Evolutionary conservation across 306 rosid genomes (phyloP).

Genomic region (Crataegus laevigata): DNA sequence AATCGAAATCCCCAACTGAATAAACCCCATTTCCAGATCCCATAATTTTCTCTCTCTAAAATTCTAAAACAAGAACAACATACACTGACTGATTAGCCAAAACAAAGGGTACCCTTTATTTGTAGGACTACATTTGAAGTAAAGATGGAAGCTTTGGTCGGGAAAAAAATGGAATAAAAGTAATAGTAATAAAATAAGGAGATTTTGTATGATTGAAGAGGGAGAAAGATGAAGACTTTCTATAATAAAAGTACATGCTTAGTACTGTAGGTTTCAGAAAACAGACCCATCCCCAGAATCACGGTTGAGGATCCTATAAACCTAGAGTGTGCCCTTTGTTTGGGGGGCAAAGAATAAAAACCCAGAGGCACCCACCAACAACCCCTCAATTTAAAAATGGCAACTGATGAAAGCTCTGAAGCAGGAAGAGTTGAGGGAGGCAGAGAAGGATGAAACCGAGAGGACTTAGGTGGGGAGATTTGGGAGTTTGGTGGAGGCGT

Average conservation of each 20-base stretch:
- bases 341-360: constrained; percentile 51
- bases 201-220: background rate
- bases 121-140: background rate
- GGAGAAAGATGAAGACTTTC: background rate
- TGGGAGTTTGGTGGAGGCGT: constrained; percentile 13
- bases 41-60: constrained; percentile 28
- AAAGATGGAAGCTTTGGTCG: constrained; percentile 1
- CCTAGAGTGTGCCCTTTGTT: constrained; percentile 34
- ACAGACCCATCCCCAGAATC: constrained; percentile 55
- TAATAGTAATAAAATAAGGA: background rate
- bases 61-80: constrained; percentile 3
- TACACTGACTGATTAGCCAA: constrained; percentile 19
- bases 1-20: constrained; percentile 54
- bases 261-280: constrained; percentile 21
- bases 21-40: constrained; percentile 91
- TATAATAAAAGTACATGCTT: constrained; percentile 11
- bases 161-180: background rate
- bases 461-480: constrained; percentile 19
- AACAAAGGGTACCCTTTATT: constrained; percentile 14
- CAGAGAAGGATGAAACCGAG: constrained; percentile 16
- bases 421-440: background rate
- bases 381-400: constrained; percentile 27
- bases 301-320: constrained; percentile 32
- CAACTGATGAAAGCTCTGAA: constrained; percentile 7
- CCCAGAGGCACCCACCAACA: constrained; percentile 46